Evolutionary conservation across 2,329 filamentous ascomycete genomes (phyloP), one percentile per base, ranked within the genome.

Genomic region (Neopestalotiopsis clavispora): DNA sequence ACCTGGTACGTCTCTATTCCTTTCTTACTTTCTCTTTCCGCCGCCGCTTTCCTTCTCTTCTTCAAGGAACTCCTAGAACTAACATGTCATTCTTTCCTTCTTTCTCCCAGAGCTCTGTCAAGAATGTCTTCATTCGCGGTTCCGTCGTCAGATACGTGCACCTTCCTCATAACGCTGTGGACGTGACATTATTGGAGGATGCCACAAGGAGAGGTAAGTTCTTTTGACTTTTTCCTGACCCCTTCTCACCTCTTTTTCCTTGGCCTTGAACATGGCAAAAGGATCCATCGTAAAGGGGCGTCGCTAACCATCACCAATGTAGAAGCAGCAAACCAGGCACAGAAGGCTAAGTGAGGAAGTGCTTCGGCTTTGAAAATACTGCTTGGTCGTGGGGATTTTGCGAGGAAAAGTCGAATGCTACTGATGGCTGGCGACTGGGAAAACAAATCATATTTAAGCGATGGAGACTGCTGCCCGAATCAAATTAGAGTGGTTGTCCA

Each of bases 91-190:
- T 49, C 23, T 32, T 23, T 32, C 9, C n/a, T 17, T 32, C 13
- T 45, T 17, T 23, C 23, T 52, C 20, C 56, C 10, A 89, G 86
- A 90, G 87, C 80, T 89, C 94, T 20, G 94, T 97, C 73, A 97
- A 97, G 85, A 97, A 97, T 78, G 94, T 97, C 82, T 98, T 98
- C 79, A 97, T 98, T 77, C 89, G 95, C 76, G 95, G 95, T 40
- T 97, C 93, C 68, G 95, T 97, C 59, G 95, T 98, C 72, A 88
- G 95, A 75, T 98, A 98, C 78, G 94, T 98, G 64, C 94, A 98
- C 80, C 84, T 98, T 65, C 94, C 95, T 0, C 91, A 91, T 7
- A 88, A 86, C 34, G 92, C 93, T 58, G 94, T 98, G 52, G 95
- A 98, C 78, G 92, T 94, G 32, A 92, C 93, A 42, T 82, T 98